Percentiles rank a stretch among this genome's conserved stretches.
phyloP scores from a whole-genome alignment of 2,329 filamentous ascomycete genomes.

The Ophiostoma fasciatum region DNA sequence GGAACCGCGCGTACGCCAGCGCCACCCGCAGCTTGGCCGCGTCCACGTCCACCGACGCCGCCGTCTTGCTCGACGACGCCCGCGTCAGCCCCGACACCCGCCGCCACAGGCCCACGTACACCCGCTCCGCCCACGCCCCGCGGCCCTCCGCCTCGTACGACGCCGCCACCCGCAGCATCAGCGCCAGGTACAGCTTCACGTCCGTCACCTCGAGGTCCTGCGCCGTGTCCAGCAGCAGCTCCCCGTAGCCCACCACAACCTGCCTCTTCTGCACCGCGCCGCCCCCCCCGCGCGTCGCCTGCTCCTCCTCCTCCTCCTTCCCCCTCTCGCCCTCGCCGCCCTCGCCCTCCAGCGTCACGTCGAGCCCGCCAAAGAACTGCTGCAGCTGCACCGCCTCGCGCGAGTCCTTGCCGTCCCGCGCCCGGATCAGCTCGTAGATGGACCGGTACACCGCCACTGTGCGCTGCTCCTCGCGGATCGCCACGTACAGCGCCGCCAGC shows the following conservation, averaged over 20 bases:
- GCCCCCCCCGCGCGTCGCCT: no score
- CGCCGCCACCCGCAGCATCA: constrained; percentile 21
- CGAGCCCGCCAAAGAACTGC: constrained; percentile 19
- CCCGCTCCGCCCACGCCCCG: constrained; percentile 21
- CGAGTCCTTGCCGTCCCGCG: constrained; percentile 20
- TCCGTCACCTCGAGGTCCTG: constrained; percentile 21
- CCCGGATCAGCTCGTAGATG: constrained; percentile 20
- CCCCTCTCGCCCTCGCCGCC: constrained; percentile 6
- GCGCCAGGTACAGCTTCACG: constrained; percentile 18
- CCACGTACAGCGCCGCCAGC: constrained; percentile 22
- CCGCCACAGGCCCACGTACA: constrained; percentile 26
- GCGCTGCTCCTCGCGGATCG: constrained; percentile 20
- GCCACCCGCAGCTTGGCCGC: constrained; percentile 24
- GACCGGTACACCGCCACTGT: constrained; percentile 20
- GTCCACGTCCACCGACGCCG: constrained; percentile 21
- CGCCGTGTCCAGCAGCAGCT: constrained; percentile 21
- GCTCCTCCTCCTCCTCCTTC: no score
- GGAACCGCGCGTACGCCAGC: constrained; percentile 22
- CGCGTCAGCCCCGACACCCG: constrained; percentile 20
- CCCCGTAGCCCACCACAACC: constrained; percentile 18
- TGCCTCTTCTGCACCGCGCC: no score
- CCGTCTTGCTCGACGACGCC: constrained; percentile 16
- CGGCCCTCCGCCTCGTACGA: constrained; percentile 20
- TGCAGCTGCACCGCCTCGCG: constrained; percentile 16
- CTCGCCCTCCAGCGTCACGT: constrained; percentile 20